Percentiles rank a stretch among this genome's conserved stretches.
Conservation (phyloP, 2,329 filamentous ascomycete genomes). For the Colletotrichum sp. region DNA sequence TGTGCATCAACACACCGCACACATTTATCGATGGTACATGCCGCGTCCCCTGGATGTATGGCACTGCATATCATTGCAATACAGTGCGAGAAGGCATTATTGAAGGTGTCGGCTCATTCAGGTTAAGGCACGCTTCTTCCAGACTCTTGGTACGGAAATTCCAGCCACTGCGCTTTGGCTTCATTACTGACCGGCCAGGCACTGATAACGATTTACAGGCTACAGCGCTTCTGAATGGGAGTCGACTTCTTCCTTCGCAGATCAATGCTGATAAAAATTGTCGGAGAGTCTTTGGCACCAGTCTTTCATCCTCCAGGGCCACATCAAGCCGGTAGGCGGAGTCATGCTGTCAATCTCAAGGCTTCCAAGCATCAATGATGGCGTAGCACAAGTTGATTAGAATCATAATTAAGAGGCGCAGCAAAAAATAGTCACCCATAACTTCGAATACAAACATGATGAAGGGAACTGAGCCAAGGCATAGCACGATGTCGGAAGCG, state of each 20-base stretch:
- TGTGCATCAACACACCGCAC: neutral
- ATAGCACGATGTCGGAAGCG: neutral
- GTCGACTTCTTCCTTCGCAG: no score
- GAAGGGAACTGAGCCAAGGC: neutral
- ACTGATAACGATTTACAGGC: no score
- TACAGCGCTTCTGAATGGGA: no score
- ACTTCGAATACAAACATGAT: neutral
- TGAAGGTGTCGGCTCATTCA: neutral
- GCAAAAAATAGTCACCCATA: neutral
- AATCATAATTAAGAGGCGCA: neutral
- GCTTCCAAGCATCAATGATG: neutral
- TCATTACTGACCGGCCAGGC: neutral
- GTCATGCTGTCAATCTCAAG: neutral
- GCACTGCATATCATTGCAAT: neutral
- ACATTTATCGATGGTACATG: neutral
- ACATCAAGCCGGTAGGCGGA: neutral
- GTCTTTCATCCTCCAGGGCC: no score
- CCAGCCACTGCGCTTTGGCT: neutral
- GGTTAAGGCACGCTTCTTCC: neutral
- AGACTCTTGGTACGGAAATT: neutral
- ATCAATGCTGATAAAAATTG: no score
- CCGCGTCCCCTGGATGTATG: neutral
- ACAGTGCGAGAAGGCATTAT: neutral
- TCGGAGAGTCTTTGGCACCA: no score
- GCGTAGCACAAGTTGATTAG: neutral